phyloP scores from a whole-genome alignment of 2,329 filamentous ascomycete genomes.

The Chaetothyriales sp. region DNA sequence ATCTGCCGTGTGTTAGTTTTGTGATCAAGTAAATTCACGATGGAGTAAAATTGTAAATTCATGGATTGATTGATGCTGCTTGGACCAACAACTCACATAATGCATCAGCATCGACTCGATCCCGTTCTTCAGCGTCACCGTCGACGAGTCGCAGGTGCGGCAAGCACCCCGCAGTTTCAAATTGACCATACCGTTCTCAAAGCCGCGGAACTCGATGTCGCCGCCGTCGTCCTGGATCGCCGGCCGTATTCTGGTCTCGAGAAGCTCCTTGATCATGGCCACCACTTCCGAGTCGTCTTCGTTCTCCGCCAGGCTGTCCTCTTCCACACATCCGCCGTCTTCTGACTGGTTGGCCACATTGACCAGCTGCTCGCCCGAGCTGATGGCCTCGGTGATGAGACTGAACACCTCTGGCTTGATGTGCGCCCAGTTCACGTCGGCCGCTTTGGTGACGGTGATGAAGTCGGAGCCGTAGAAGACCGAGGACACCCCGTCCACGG shows the following conservation, averaged over 20 bases:
- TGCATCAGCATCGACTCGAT: conserved; percentile 99
- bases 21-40: no score
- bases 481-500: conserved; percentile 83
- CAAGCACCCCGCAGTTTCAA: conserved; percentile 85
- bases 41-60: no score
- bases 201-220: conserved; percentile 89
- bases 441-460: conserved; percentile 87
- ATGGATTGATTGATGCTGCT: neutral
- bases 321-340: conserved; percentile 33
- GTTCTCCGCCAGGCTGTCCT: conserved; percentile 65
- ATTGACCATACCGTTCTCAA: conserved; percentile 68
- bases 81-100: conserved; percentile 52
- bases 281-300: conserved; percentile 90
- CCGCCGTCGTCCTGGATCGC: conserved; percentile 96
- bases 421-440: conserved; percentile 81
- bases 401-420: conserved; percentile 92
- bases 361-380: conserved; percentile 67
- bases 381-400: conserved; percentile 84
- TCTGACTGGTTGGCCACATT: conserved; percentile 49
- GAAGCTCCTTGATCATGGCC: conserved; percentile 94
- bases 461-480: conserved; percentile 93
- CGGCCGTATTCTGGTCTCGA: conserved; percentile 87
- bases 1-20: conserved; percentile 41
- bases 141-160: conserved; percentile 90
- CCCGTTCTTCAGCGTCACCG: conserved; percentile 89